Evolutionary conservation across 139 green algal genomes (phyloP).

Genomic region (Volvox reticuliferus): DNA sequence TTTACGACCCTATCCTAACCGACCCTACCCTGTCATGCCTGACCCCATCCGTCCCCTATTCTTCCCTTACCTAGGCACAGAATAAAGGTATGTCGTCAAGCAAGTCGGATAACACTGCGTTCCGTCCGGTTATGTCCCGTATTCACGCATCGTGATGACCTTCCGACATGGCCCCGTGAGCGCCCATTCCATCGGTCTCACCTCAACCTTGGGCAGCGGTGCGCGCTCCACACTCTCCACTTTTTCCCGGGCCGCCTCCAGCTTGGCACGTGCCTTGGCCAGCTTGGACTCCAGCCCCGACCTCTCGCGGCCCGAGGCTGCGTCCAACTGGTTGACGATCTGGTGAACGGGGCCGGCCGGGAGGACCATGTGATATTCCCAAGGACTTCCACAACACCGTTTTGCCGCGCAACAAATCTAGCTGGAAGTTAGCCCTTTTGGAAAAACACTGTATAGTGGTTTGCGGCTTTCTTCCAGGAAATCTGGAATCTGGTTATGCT

Average conservation of each 20-base stretch:
- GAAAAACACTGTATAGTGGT: background rate
- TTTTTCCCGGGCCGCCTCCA: constrained; percentile 61
- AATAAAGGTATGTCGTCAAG: too few species aligned
- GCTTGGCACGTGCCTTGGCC: constrained; percentile 61
- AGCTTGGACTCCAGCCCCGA: constrained; percentile 53
- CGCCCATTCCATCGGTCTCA: constrained; percentile 16
- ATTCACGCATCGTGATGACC: too few species aligned
- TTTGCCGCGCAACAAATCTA: too few species aligned
- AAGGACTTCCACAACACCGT: too few species aligned
- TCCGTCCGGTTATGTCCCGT: too few species aligned
- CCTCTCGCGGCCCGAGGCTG: constrained; percentile 54
- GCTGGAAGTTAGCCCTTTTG: too few species aligned
- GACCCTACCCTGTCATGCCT: too few species aligned
- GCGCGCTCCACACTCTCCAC: constrained; percentile 63
- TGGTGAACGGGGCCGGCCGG: background rate
- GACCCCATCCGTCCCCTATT: too few species aligned
- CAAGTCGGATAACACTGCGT: too few species aligned
- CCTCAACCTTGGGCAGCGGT: constrained; percentile 75
- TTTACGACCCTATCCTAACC: too few species aligned
- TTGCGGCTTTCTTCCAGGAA: background rate
- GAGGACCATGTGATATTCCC: background rate
- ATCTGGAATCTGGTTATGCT: background rate
- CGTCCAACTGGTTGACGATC: constrained; percentile 39
- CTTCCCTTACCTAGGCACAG: too few species aligned
- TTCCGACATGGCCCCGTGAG: too few species aligned